Percentiles rank a stretch among this genome's conserved stretches.
Conservation (phyloP, 2,329 filamentous ascomycete species). For the Sporothrix luriei region DNA sequence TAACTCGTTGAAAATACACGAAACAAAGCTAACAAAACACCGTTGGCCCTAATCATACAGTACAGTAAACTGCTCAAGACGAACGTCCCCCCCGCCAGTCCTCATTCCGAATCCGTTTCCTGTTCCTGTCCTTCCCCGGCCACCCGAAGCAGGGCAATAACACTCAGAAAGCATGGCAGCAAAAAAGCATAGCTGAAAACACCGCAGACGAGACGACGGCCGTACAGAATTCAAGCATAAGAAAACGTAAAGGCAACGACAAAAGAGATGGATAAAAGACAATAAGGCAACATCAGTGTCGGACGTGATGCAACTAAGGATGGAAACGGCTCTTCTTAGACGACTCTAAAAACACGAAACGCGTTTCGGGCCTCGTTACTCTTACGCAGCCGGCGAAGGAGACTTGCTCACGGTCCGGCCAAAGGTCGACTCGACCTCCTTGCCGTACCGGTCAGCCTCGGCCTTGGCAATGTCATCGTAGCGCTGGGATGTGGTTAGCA, state of each 20-base stretch:
- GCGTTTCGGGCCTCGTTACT: not conserved
- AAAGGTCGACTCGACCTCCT: conserved; percentile 39
- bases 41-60: conserved; percentile 28
- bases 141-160: conserved; percentile 8
- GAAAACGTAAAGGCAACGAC: conserved; percentile 4
- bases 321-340: conserved; percentile 2
- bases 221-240: not conserved
- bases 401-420: conserved; percentile 31
- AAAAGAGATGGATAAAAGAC: not conserved
- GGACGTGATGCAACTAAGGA: not conserved
- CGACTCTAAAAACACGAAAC: not conserved
- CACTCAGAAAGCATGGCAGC: not conserved
- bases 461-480: conserved; percentile 44
- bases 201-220: not conserved
- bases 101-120: not conserved
- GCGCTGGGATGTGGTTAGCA: conserved; percentile 36
- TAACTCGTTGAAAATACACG: not conserved
- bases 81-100: not conserved
- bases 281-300: not conserved
- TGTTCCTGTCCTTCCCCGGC: conserved; percentile 16
- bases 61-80: conserved; percentile 25
- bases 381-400: conserved; percentile 3
- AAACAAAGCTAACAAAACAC: conserved; percentile 5
- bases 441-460: conserved; percentile 41
- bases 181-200: conserved; percentile 3